Evolutionary conservation across 1,284 basidiomycete species (phyloP).

Genomic region (Ganoderma resinaceum): DNA sequence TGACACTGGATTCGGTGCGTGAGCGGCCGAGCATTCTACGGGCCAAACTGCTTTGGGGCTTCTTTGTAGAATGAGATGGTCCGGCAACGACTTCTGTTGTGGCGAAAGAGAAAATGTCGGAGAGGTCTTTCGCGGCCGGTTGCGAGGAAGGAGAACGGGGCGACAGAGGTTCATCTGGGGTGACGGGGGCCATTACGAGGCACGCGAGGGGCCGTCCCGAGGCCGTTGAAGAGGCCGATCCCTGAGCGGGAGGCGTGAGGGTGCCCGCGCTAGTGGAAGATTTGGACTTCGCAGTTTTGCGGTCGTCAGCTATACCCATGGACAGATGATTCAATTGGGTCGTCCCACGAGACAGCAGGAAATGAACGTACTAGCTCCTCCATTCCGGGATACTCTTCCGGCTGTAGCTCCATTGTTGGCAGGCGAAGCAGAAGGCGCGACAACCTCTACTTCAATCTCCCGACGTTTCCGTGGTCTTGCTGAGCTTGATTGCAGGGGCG

Average conservation of each 20-base stretch:
- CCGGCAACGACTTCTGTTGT: slow-evolving; percentile 6
- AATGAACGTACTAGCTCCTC: slow-evolving; percentile 16
- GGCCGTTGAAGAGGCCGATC: background rate
- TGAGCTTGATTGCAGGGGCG: background rate
- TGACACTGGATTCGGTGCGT: slow-evolving; percentile 63
- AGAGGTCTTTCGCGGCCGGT: slow-evolving; percentile 41
- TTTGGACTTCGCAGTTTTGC: background rate
- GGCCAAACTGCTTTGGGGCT: slow-evolving; percentile 38
- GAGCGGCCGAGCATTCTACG: slow-evolving; percentile 56
- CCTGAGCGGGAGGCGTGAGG: slow-evolving; percentile 7
- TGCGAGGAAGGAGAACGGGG: slow-evolving; percentile 24
- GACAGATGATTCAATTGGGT: background rate
- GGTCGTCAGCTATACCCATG: background rate
- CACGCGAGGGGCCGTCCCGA: slow-evolving; percentile 25
- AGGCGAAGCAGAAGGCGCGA: background rate
- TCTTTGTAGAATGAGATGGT: slow-evolving; percentile 11
- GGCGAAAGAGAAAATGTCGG: slow-evolving; percentile 43
- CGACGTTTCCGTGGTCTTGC: slow-evolving; percentile 35
- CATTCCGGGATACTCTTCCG: slow-evolving; percentile 6
- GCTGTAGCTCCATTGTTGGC: background rate
- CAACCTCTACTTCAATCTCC: slow-evolving; percentile 32
- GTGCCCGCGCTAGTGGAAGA: slow-evolving; percentile 7
- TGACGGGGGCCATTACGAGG: slow-evolving; percentile 25
- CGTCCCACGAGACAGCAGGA: background rate
- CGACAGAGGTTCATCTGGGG: slow-evolving; percentile 19